Evolutionary conservation across 768 basidiomycete species (phyloP).

Genomic region (Kwoniella sp.): DNA sequence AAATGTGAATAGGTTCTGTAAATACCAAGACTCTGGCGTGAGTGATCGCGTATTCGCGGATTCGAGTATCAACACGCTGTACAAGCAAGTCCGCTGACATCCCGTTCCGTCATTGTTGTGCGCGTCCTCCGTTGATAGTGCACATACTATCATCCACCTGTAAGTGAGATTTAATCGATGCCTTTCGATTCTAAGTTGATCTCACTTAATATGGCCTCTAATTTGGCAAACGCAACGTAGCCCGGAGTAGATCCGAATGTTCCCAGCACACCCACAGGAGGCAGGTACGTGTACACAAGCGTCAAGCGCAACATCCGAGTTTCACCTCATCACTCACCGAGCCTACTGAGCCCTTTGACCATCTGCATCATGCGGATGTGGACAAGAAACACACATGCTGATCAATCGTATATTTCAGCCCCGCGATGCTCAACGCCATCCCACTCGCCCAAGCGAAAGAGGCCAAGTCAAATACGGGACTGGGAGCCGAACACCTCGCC

Average conservation of each 20-base stretch:
- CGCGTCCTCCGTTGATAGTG: slow-evolving; percentile 33
- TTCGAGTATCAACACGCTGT: too few relatives aligned
- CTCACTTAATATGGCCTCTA: too few relatives aligned
- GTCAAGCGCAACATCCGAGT: too few relatives aligned
- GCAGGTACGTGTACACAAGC: slow-evolving; percentile 10
- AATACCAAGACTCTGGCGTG: slow-evolving; percentile 52
- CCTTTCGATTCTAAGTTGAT: too few relatives aligned
- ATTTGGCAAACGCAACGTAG: slow-evolving; percentile 12
- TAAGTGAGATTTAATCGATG: too few relatives aligned
- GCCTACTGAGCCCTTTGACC: too few relatives aligned
- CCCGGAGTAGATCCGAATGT: slow-evolving; percentile 29
- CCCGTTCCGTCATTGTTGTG: neutral
- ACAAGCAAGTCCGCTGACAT: neutral
- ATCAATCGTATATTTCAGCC: neutral
- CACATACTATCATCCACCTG: slow-evolving; percentile 48
- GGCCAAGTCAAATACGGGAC: slow-evolving; percentile 6
- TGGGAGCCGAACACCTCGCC: slow-evolving; percentile 41
- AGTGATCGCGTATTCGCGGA: slow-evolving; percentile 23
- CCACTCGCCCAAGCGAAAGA: slow-evolving; percentile 16
- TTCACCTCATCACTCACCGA: too few relatives aligned
- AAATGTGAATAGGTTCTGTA: slow-evolving; percentile 40
- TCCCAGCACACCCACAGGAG: neutral
- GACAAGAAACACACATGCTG: too few relatives aligned
- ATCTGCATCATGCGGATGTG: too few relatives aligned
- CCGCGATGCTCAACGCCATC: slow-evolving; percentile 4